Percentiles rank a stretch among this genome's conserved stretches.
Evolutionary conservation across 2,329 filamentous ascomycete genomes (phyloP).

Genomic region (Colletotrichum somersetense): DNA sequence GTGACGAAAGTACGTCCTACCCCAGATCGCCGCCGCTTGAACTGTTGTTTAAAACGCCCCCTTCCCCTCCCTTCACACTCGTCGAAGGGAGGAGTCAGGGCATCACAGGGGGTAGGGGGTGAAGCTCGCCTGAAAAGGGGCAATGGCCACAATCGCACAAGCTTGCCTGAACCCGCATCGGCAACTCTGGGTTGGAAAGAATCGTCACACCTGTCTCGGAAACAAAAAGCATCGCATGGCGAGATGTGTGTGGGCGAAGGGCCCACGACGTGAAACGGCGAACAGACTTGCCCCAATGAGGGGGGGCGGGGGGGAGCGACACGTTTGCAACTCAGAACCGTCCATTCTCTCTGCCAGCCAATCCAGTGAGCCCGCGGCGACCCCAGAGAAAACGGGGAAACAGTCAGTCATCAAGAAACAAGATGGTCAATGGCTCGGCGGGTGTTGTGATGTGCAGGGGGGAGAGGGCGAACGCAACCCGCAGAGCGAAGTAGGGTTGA

Average conservation of each 20-base stretch:
- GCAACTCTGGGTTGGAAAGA: slow-evolving; percentile 21
- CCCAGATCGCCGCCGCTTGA: background rate
- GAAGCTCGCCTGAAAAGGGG: background rate
- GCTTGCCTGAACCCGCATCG: background rate
- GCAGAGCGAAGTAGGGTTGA: background rate
- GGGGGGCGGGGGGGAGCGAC: background rate
- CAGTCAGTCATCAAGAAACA: background rate
- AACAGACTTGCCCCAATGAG: slow-evolving; percentile 5
- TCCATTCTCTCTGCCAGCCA: background rate
- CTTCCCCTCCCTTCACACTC: background rate
- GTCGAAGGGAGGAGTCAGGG: background rate
- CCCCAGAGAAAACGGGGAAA: background rate
- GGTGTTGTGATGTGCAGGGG: too few species aligned
- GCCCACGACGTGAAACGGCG: slow-evolving; percentile 16
- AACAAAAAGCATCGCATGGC: slow-evolving; percentile 13
- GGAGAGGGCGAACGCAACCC: background rate
- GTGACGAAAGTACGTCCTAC: too few species aligned
- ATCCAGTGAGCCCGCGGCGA: background rate
- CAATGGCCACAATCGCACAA: background rate
- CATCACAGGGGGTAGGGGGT: background rate
- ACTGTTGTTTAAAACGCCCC: background rate
- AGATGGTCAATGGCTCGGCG: too few species aligned
- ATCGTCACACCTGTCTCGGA: slow-evolving; percentile 29
- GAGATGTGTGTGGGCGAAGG: background rate
- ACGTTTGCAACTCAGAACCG: slow-evolving; percentile 7